Conservation (phyloP, 305 asterid genomes). For the Solanum hybrid region DNA sequence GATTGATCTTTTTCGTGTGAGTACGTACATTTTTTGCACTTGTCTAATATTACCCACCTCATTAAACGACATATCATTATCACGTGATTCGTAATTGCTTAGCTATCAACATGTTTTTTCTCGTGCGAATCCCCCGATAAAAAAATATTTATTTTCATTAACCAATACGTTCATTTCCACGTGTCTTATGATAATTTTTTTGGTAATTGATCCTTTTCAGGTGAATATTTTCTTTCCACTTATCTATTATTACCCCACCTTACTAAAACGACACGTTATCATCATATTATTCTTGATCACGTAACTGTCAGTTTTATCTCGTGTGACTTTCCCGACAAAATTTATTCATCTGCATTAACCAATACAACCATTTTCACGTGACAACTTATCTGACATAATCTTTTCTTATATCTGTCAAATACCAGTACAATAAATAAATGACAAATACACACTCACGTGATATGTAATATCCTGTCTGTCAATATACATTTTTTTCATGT, state of each 20-base stretch:
- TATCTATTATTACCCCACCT: neutral
- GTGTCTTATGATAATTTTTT: accelerated
- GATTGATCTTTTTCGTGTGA: neutral
- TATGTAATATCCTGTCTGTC: neutral
- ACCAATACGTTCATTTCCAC: neutral
- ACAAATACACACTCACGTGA: neutral
- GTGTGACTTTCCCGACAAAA: neutral
- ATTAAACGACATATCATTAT: neutral
- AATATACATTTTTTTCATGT: neutral
- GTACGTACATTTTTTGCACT: neutral
- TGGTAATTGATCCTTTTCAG: neutral
- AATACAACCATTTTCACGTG: neutral
- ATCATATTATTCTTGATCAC: no score
- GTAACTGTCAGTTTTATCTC: neutral
- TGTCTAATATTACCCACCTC: neutral
- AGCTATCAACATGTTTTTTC: neutral
- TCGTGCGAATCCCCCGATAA: neutral
- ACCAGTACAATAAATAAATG: no score
- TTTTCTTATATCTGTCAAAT: no score
- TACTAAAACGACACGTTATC: neutral
- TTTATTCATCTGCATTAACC: accelerated
- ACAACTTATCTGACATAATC: neutral
- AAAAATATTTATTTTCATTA: neutral
- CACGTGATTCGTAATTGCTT: neutral
- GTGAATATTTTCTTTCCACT: neutral